Base-by-base conservation (phyloP, 2,329 filamentous ascomycete species). In the Emericellopsis cladophorae region DNA sequence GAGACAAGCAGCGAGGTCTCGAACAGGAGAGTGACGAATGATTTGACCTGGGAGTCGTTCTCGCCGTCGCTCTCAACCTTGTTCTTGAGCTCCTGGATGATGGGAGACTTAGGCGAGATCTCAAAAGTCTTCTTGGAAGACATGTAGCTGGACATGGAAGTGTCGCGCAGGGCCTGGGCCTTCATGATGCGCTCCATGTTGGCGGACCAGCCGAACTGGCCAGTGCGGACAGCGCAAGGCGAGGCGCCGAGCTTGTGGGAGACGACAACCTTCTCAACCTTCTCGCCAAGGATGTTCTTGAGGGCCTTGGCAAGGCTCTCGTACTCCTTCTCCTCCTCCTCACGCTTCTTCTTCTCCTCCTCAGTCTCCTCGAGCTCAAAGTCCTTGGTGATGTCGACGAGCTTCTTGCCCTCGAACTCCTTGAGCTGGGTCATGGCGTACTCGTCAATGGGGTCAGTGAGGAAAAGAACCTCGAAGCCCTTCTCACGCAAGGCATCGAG, bases 131-230 rank as follows among this genome's bases (percentile, higher is more conserved):
- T 98, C 89, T 98, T 98, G 65, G 90, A 96, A 52, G 87, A 93
- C 92, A 98, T 98, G 85, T 98, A 98, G 57, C 87, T 94, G 70
- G 79, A 87, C 92, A 98, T 98, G 59, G 89, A 95, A 54, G 92
- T 98, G 74, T 98, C 92, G 73, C 92, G 92, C 59, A 98, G 90
- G 60, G 92, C 92, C 77, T 98, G 92, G 23, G 92, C 92, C 84
- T 98, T 98, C 92, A 98, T 98, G 81, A 98, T 98, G 76, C 92
- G 92, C 80, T 98, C 92, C 92, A 98, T 98, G 81, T 98, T 98
- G 64, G 92, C 92, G 44, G 90, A 96, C 92, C 92, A 98, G 70
- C 92, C 92, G 68, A 98, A 98, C 73, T 96, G 92, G 60, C 92
- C 92, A 54, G 92, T 98, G 67, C 92, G 90, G 77, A 98, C 96